Base-by-base conservation (phyloP, 192 early-diverging fungal species). In the Coemansia sp. region DNA sequence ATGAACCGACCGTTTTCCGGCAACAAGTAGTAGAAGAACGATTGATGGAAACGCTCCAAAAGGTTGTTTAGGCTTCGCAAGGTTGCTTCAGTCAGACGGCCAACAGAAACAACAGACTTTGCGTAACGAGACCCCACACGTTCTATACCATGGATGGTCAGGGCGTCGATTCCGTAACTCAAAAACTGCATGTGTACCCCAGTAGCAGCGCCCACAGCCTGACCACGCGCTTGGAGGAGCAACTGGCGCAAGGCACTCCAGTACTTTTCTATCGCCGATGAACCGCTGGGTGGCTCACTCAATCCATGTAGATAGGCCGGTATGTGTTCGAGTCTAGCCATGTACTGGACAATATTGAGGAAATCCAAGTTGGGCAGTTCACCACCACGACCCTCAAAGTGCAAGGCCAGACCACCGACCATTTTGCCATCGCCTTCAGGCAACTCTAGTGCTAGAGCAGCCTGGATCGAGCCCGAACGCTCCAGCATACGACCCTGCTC, bases 1-100 rank as follows among this genome's bases (percentile, higher is more conserved):
- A 95, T 85, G 69, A 89, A 93, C 34, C 76, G 72, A 17, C 76
- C 52, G 43, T 85, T 83, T 11, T 81, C 78, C n/a, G 87, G 87
- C 59, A 95, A 79, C n/a, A 93, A 77, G 67, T 98, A 98, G 58
- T 96, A 95, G 78, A 94, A 98, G 72, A 91, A 98, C 30, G 93
- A 89, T 61, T 95, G 93, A 58, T 98, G 95, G 32, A 98, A 80
- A 46, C 90, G 84, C 64, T 98, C 95, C 36, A 98, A 77, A 36
- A 98, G 55, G 58, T 95, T 96, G 76, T 90, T 95, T 37, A 93
- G 75, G 54, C 85, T 89, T 50, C 91, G 85, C 55, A 92, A 64
- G 1, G 85, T 79, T 0, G 89, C 88, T 55, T 98, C 95, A 3
- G 94, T 40, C 9, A 85, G 53, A n/a, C 87, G 62, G 9, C 77